These are phyloP conservation scores for Emergomyces pasteurianus DNA, from an alignment of 2,329 filamentous ascomycete genomes.

Conservation along the genomic window DNA sequence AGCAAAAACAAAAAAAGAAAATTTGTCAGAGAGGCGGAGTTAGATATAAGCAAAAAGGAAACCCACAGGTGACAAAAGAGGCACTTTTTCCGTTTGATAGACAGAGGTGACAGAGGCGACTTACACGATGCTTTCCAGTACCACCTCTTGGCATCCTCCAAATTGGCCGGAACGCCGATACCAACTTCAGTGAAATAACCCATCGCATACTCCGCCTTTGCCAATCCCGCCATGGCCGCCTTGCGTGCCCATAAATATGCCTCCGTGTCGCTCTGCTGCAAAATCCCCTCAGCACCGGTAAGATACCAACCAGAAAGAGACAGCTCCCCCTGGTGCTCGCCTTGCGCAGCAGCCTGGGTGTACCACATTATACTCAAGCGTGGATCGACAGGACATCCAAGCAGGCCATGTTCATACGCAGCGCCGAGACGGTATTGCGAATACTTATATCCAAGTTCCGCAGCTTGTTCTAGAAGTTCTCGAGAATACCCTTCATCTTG, in stretches of 20 bases:
- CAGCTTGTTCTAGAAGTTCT: constrained; percentile 73
- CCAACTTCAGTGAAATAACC: constrained; percentile 95
- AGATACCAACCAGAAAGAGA: constrained; percentile 87
- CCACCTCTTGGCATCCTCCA: constrained; percentile 96
- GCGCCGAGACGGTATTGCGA: constrained; percentile 82
- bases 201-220: constrained; percentile 97
- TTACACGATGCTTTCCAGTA: constrained; percentile 94
- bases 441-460: constrained; percentile 85
- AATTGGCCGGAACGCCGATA: constrained; percentile 71
- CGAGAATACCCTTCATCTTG: constrained; percentile 72
- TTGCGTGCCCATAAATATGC: constrained; percentile 96
- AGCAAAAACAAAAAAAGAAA: constrained; percentile 4
- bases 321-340: constrained; percentile 85
- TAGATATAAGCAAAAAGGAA: background rate
- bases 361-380: constrained; percentile 89
- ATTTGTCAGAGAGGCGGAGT: constrained; percentile 6
- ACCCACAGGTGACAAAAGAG: no score
- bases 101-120: no score
- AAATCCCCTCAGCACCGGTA: constrained; percentile 74
- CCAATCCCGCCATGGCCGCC: constrained; percentile 72
- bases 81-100: no score
- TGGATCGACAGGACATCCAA: constrained; percentile 73
- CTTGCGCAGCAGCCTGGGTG: constrained; percentile 76
- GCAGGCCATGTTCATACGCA: constrained; percentile 76
- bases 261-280: constrained; percentile 87